Percentiles rank a stretch among this genome's conserved stretches.
Conservation (phyloP, 352 stramenopile genomes). For the Globisporangium ultimum region DNA sequence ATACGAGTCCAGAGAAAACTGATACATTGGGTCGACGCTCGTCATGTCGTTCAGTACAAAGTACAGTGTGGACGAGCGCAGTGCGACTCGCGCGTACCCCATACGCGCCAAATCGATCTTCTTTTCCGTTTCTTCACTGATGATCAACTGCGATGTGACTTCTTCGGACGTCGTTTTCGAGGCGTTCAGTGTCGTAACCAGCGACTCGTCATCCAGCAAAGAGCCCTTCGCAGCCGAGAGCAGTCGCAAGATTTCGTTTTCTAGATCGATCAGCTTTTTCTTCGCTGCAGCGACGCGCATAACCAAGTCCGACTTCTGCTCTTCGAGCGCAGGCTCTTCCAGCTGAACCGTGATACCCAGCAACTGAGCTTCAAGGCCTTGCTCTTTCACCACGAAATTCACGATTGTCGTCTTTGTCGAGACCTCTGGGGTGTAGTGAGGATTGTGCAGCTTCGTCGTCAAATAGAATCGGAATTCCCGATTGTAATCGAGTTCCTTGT, state of each 20-base stretch:
- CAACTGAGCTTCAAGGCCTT: conserved; percentile 93
- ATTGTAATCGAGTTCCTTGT: conserved; percentile 96
- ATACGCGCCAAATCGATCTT: conserved; percentile 94
- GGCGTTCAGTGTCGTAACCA: conserved; percentile 94
- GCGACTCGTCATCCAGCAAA: conserved; percentile 91
- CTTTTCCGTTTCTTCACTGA: conserved; percentile 94
- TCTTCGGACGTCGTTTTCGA: conserved; percentile 94
- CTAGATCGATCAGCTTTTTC: conserved; percentile 94
- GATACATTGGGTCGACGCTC: conserved; percentile 96
- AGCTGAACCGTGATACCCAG: conserved; percentile 93
- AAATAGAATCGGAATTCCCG: conserved; percentile 94
- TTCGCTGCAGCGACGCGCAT: conserved; percentile 91
- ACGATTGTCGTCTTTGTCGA: conserved; percentile 96
- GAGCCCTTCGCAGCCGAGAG: conserved; percentile 91
- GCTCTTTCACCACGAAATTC: conserved; percentile 96
- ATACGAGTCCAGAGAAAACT: conserved; percentile 95
- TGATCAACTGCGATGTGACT: conserved; percentile 90
- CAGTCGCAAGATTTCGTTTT: conserved; percentile 94
- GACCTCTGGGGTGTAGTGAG: conserved; percentile 94
- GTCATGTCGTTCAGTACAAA: conserved; percentile 96
- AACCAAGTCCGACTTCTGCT: conserved; percentile 92
- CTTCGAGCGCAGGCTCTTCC: conserved; percentile 92
- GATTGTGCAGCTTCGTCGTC: conserved; percentile 96
- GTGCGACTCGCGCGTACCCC: conserved; percentile 90
- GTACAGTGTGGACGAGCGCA: conserved; percentile 93